Percentiles rank a stretch among this genome's conserved stretches.
phyloP scores from a whole-genome alignment of 805 yeast genomes.

The Vanderwaltozyma yarrowii region DNA sequence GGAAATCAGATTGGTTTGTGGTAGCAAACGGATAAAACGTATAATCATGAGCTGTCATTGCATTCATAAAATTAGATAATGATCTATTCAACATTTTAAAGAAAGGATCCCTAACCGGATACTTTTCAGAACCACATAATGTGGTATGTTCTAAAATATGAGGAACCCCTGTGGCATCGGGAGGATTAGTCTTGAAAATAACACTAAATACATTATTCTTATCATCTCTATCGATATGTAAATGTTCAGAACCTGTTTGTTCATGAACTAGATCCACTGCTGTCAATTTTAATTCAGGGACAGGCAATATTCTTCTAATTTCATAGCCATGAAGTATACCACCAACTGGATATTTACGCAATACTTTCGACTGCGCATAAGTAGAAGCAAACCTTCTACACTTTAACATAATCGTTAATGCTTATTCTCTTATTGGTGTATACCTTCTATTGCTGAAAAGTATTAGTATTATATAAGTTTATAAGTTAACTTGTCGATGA shows the following conservation, averaged over 20 bases:
- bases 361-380: slow-evolving; percentile 25
- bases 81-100: slow-evolving; percentile 95
- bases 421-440: not conserved
- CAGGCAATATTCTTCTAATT: slow-evolving; percentile 50
- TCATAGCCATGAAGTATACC: slow-evolving; percentile 54
- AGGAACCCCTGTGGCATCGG: slow-evolving; percentile 90
- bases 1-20: slow-evolving; percentile 72
- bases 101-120: slow-evolving; percentile 94
- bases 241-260: slow-evolving; percentile 65
- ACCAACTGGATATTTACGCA: slow-evolving; percentile 55
- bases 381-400: slow-evolving; percentile 19
- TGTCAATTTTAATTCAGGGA: slow-evolving; percentile 73
- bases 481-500: too few relatives aligned
- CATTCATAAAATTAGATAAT: slow-evolving; percentile 95
- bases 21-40: slow-evolving; percentile 96
- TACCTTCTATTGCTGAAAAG: not conserved
- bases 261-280: slow-evolving; percentile 66
- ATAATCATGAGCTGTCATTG: slow-evolving; percentile 96
- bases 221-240: slow-evolving; percentile 80
- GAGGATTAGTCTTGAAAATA: slow-evolving; percentile 89
- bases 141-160: slow-evolving; percentile 96
- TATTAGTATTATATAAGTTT: not conserved
- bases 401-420: slow-evolving; percentile 13
- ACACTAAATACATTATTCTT: slow-evolving; percentile 86
- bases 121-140: slow-evolving; percentile 82